Percentiles rank a stretch among this genome's conserved stretches.
Conservation (phyloP, 148 eudicot genomes). For the Selenicereus undatus region DNA sequence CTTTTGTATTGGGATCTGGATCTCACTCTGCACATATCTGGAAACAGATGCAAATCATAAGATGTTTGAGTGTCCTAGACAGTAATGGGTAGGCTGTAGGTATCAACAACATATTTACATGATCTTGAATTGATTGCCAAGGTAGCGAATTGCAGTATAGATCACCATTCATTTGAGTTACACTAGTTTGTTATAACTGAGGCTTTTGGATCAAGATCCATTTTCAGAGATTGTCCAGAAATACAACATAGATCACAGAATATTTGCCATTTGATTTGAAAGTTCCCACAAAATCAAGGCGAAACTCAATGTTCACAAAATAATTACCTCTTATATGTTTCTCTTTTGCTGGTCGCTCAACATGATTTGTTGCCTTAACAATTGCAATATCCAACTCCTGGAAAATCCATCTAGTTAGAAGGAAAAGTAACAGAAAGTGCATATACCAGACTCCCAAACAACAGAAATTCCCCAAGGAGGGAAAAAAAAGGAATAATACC, state of each 20-base stretch:
- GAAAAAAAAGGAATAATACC: constrained; percentile 37
- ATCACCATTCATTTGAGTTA: background rate
- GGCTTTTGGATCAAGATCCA: background rate
- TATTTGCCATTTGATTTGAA: background rate
- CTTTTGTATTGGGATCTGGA: background rate
- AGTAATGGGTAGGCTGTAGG: background rate
- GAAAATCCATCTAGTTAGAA: constrained; percentile 14
- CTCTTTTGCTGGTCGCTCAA: constrained; percentile 91
- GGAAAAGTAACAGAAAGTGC: background rate
- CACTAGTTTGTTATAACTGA: background rate
- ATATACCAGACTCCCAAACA: background rate
- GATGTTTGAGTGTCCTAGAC: background rate
- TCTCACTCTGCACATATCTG: background rate
- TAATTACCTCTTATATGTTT: constrained; percentile 75
- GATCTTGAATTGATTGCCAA: no score
- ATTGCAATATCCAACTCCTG: constrained; percentile 86
- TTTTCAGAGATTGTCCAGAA: background rate
- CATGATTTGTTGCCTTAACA: constrained; percentile 93
- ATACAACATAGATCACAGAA: background rate
- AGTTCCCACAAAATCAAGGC: background rate
- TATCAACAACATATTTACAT: no score
- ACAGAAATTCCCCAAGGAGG: constrained; percentile 6
- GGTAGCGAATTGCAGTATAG: background rate
- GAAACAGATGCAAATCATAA: background rate
- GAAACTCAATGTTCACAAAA: background rate